Evolutionary conservation across 108 stramenopile species (phyloP).

Genomic region (Fragilariopsis cylindrus): DNA sequence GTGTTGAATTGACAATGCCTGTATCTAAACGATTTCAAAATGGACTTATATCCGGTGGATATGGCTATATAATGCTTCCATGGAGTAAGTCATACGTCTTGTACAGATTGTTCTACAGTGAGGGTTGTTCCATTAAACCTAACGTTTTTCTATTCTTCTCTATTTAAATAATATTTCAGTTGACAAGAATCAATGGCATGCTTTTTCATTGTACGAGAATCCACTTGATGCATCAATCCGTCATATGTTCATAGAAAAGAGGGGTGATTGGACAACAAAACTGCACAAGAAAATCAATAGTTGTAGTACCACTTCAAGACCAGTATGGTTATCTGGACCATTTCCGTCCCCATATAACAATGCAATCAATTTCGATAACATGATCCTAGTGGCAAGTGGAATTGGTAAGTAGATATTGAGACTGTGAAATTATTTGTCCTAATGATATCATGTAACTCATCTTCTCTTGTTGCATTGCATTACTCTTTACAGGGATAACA

Average conservation of each 20-base stretch:
- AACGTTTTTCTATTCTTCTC: too few species aligned
- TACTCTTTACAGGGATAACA: slow-evolving; percentile 22
- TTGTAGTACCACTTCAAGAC: slow-evolving; percentile 31
- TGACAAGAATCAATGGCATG: slow-evolving; percentile 48
- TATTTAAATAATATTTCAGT: not conserved
- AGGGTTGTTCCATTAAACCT: too few species aligned
- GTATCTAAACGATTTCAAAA: slow-evolving; percentile 41
- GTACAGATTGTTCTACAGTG: too few species aligned
- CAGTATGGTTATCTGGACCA: slow-evolving; percentile 51
- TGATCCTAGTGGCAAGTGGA: slow-evolving; percentile 46
- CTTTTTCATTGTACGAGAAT: slow-evolving; percentile 50
- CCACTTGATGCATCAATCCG: slow-evolving; percentile 35
- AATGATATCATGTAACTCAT: too few species aligned
- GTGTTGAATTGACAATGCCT: slow-evolving; percentile 44
- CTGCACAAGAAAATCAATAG: slow-evolving; percentile 39
- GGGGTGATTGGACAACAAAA: slow-evolving; percentile 50
- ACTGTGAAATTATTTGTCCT: too few species aligned
- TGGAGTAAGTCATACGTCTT: not conserved
- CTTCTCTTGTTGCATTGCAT: too few species aligned
- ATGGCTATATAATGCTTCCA: not conserved
- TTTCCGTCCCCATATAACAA: slow-evolving; percentile 51
- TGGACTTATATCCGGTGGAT: not conserved
- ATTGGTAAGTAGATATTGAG: slow-evolving; percentile 23
- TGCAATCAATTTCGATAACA: slow-evolving; percentile 45
- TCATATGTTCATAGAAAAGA: slow-evolving; percentile 48